These are phyloP conservation scores for Phallus indusiatus DNA, from an alignment of 768 basidiomycete genomes.

Conservation along the genomic window DNA sequence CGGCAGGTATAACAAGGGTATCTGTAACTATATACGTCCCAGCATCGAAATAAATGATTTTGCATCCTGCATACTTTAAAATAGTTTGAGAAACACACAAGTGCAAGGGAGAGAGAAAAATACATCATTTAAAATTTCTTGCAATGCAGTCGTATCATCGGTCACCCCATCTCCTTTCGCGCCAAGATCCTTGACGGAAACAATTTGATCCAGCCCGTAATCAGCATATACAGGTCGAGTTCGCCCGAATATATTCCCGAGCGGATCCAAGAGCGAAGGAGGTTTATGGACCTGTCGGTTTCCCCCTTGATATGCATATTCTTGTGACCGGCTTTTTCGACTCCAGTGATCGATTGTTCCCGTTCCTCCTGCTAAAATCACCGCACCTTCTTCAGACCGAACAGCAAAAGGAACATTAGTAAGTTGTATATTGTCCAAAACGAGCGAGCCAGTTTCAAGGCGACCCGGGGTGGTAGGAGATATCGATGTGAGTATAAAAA, in stretches of 20 bases:
- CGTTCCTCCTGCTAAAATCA: slow-evolving; percentile 51
- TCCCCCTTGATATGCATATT: background rate
- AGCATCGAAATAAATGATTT: slow-evolving; percentile 77
- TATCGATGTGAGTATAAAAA: slow-evolving; percentile 3
- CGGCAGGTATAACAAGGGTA: slow-evolving; percentile 51
- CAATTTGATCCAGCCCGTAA: slow-evolving; percentile 54
- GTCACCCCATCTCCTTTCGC: slow-evolving; percentile 70
- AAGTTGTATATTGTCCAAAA: slow-evolving; percentile 55
- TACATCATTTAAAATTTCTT: slow-evolving; percentile 50
- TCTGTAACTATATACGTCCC: slow-evolving; percentile 45
- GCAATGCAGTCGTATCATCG: slow-evolving; percentile 66
- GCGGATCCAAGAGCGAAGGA: slow-evolving; percentile 41
- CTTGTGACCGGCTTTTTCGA: slow-evolving; percentile 36
- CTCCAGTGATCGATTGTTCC: slow-evolving; percentile 49
- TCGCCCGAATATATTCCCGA: slow-evolving; percentile 3
- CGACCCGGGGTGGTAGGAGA: slow-evolving; percentile 31
- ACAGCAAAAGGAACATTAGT: slow-evolving; percentile 57
- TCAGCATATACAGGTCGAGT: slow-evolving; percentile 33
- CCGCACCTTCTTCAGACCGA: slow-evolving; percentile 39
- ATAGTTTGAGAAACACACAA: background rate
- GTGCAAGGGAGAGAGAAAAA: background rate
- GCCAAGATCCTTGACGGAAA: slow-evolving; percentile 61
- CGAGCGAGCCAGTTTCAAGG: slow-evolving; percentile 41
- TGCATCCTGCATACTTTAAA: slow-evolving; percentile 55
- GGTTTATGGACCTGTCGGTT: slow-evolving; percentile 47